Evolutionary conservation across 352 stramenopile genomes (phyloP).

Genomic region (Phytophthora pistaciae): DNA sequence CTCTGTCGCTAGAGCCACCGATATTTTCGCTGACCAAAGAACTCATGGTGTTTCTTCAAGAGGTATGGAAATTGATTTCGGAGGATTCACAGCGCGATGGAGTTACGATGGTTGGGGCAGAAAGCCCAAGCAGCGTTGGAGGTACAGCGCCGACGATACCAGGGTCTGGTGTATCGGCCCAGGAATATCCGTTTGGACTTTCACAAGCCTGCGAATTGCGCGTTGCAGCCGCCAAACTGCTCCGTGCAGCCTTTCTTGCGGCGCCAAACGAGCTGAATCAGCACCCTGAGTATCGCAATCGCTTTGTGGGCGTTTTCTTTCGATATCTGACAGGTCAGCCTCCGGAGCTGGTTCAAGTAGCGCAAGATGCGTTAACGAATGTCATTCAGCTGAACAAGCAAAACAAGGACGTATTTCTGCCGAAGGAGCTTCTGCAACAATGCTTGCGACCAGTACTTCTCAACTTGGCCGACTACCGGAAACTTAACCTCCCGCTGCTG

Average conservation of each 20-base stretch:
- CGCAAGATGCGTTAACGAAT: constrained; percentile 83
- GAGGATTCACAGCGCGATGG: constrained; percentile 60
- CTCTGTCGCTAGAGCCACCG: constrained; percentile 72
- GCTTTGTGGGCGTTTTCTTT: constrained; percentile 92
- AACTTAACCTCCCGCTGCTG: constrained; percentile 96
- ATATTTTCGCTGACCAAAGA: constrained; percentile 90
- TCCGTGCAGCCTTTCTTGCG: constrained; percentile 87
- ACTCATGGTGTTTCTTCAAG: constrained; percentile 85
- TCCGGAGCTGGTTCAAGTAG: constrained; percentile 81
- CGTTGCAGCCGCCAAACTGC: constrained; percentile 89
- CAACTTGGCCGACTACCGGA: constrained; percentile 97
- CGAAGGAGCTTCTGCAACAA: constrained; percentile 97
- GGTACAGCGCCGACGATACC: constrained; percentile 35
- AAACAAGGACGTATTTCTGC: constrained; percentile 89
- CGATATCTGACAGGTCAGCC: constrained; percentile 90
- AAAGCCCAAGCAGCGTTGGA: constrained; percentile 35
- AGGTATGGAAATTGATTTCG: constrained; percentile 87
- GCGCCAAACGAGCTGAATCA: constrained; percentile 87
- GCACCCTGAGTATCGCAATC: constrained; percentile 86
- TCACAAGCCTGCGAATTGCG: constrained; percentile 85
- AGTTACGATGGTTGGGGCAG: constrained; percentile 35
- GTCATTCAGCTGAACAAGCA: constrained; percentile 89
- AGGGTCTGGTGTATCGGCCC: constrained; percentile 59
- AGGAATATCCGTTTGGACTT: constrained; percentile 90
- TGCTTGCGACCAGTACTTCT: constrained; percentile 96